Conservation (phyloP, 306 rosid species). For the Boehmeria nivea region DNA sequence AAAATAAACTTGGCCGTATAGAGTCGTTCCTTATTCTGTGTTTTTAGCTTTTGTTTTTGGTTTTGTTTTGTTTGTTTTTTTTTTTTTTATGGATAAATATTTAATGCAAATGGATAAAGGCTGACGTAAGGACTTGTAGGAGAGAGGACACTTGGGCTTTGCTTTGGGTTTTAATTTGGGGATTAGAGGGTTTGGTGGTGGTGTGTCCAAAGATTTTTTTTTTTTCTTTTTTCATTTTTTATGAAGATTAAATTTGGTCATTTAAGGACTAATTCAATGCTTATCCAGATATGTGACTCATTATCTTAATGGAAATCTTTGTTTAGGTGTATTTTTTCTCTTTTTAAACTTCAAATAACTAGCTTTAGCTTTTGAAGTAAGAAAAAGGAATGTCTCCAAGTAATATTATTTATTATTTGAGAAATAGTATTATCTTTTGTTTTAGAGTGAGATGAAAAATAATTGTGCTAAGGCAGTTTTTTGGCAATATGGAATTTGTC, state of each 20-base stretch:
- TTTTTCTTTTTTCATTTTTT: not conserved
- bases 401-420: no score
- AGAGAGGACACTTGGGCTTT: conserved; percentile 11
- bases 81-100: conserved; percentile 28
- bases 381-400: no score
- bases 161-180: no score
- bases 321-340: not conserved
- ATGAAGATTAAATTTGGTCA: not conserved
- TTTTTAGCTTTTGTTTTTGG: not conserved
- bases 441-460: no score
- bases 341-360: not conserved
- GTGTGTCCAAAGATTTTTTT: not conserved
- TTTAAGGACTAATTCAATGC: conserved; percentile 1
- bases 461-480: no score
- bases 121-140: conserved; percentile 39
- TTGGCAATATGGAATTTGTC: no score
- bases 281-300: not conserved
- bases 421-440: no score
- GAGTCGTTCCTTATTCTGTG: no score
- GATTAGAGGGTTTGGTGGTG: no score
- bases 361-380: no score
- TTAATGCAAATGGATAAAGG: conserved; percentile 41
- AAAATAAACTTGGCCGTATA: no score
- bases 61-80: not conserved
- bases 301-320: not conserved